Evolutionary conservation across 164 flowering plant genomes (phyloP), one percentile per base, ranked within the genome.

Genomic region (Magnolia kwangsiensis): DNA sequence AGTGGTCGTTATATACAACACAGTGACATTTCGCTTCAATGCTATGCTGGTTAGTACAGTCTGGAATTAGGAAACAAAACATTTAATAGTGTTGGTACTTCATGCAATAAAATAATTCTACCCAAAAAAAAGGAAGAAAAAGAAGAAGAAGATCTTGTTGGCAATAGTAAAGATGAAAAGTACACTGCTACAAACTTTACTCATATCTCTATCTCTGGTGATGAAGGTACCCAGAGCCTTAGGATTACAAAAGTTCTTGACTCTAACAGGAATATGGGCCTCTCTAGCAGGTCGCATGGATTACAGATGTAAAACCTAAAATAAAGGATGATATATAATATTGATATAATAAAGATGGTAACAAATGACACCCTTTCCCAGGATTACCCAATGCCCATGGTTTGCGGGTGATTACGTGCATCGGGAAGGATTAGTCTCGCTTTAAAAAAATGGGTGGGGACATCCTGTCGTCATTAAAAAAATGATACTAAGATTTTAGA

Each of bases 231-330:
- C 99, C 10, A 95, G 96, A 79, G 99, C 99, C 66, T 81, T 86
- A 51, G 93, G 93, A 73, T 96, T 94, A 81, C 94, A 94, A 23
- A 97, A 95, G 80, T 95, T 95, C 77, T 95, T 95, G 59, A 95
- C 99, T 82, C 98, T 86, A 51, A 95, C 98, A 72, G 99, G 98
- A 84, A 95, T 88, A 78, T 90, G 93, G 80, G 91, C 93, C 79
- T 95, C 98, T 76, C 95, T 87, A 73, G 97, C 99, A 67, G 99
- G 99, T 73, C 91, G 89, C 99, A 95, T 93, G 58, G 99, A 93
- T 79, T 91, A 98, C 69, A 98, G 99, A 87, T 95, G 99, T 83
- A 95, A 79, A 63, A 95, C 99, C 99, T 95, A 82, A n/a, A 73
- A 78, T 31, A 29, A 16, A n/a, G 68, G 23, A 23, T 7, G 23